Evolutionary conservation across 2,329 filamentous ascomycete genomes (phyloP), one percentile per base, ranked within the genome.

Genomic region (Aspergillus neoniger): DNA sequence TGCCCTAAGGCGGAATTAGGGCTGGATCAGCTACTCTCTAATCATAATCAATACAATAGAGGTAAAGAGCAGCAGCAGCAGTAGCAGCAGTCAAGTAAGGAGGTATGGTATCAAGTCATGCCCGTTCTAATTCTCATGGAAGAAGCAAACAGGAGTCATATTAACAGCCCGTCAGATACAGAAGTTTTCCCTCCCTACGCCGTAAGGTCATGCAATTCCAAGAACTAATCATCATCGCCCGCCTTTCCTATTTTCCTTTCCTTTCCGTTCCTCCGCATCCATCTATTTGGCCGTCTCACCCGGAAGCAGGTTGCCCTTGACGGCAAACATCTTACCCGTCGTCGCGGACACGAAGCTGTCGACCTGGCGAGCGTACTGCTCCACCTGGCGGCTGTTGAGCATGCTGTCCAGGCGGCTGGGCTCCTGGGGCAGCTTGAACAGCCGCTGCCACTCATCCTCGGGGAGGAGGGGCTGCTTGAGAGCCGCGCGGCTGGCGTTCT

Each of bases 361-460:
- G 60, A 98, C 91, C 82, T 98, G 95, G 81, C 92, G 90, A 74
- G 93, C 91, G 81, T 98, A 99, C 82, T 98, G 94, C 81, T 98
- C 93, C 58, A 97, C 92, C 82, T 99, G 95, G 79, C 92, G 87
- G 65, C 91, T 93, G 77, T 97, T 96, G 74, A 99, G 83, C 85
- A 99, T 91, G 67, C 90, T 91, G 82, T 98, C 94, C 69, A 98
- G 82, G 68, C 94, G 85, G 80, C 90, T 96, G 59, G 95, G 94
- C 82, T 98, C 94, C 76, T 92, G 89, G 25, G 95, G 95, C 69
- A 99, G 86, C 87, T 99, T 99, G 86, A 98, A 99, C 70, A 98
- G 85, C 76, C 91, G 89, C 81, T 96, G 91, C 93, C 93, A 99
- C 83, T 99, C 95, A 73, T 98, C 94, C 82, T 99, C 95, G 39